Percentiles rank a stretch among this genome's conserved stretches.
phyloP scores from a whole-genome alignment of 2,329 filamentous ascomycete species.

The Didymosphaeria variabile region DNA sequence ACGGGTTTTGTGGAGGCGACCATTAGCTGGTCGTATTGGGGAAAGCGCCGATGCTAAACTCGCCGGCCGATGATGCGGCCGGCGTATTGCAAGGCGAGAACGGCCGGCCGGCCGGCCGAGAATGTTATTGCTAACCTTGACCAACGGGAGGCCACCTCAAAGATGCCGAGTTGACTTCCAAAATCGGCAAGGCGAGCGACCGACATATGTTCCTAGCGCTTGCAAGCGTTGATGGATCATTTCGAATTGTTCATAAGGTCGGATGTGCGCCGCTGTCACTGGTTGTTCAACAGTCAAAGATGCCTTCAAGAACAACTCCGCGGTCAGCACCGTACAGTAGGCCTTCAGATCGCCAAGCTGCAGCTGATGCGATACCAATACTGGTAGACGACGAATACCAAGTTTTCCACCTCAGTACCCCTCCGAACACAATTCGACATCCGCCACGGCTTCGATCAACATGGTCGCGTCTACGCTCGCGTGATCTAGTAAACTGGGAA shows the following conservation, averaged over 20 bases:
- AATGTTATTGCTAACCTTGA: background rate
- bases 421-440: constrained; percentile 45
- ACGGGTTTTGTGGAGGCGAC: background rate
- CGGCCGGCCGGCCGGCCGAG: background rate
- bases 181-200: background rate
- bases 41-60: background rate
- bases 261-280: background rate
- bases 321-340: constrained; percentile 28
- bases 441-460: constrained; percentile 43
- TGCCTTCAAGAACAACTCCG: background rate
- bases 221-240: background rate
- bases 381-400: constrained; percentile 51
- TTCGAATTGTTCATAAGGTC: background rate
- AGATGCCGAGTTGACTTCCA: background rate
- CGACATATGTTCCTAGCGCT: too few relatives aligned
- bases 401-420: constrained; percentile 43
- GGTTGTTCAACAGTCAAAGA: background rate
- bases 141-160: background rate
- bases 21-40: background rate
- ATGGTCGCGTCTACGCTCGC: constrained; percentile 33
- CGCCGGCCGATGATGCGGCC: constrained; percentile 4
- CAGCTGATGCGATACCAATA: constrained; percentile 50
- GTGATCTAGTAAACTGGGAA: constrained; percentile 6
- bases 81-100: background rate
- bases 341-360: constrained; percentile 38